A percentile compares a stretch with the other conserved stretches of the same genome.
Conservation (phyloP, 2,329 filamentous ascomycete species). For the Xylariaceae sp. region DNA sequence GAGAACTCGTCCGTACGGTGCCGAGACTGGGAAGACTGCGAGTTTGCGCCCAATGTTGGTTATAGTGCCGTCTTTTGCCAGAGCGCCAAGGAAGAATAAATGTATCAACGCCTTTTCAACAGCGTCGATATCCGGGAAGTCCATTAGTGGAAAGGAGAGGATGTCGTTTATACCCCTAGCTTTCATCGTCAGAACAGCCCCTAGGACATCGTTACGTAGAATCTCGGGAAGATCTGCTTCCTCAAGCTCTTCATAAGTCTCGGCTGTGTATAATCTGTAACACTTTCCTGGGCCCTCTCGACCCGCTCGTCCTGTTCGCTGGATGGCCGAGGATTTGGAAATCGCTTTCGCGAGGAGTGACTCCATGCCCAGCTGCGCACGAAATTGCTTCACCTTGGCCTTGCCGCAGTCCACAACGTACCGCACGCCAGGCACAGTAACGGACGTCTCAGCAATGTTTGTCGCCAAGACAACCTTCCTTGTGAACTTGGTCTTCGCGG, state of each 20-base stretch:
- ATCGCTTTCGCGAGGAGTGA: slow-evolving; percentile 88
- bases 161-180: slow-evolving; percentile 83
- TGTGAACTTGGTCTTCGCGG: slow-evolving; percentile 66
- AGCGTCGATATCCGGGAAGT: slow-evolving; percentile 72
- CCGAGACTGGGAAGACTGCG: slow-evolving; percentile 78
- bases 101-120: slow-evolving; percentile 81
- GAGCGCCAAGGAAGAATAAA: slow-evolving; percentile 73
- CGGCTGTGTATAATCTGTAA: slow-evolving; percentile 82
- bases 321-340: slow-evolving; percentile 88
- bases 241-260: slow-evolving; percentile 66
- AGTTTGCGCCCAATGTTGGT: slow-evolving; percentile 73
- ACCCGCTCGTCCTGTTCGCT: slow-evolving; percentile 86
- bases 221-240: slow-evolving; percentile 85
- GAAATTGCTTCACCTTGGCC: slow-evolving; percentile 90
- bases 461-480: slow-evolving; percentile 90
- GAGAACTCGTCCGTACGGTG: slow-evolving; percentile 76
- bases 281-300: slow-evolving; percentile 90
- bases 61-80: slow-evolving; percentile 70
- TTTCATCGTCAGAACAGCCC: slow-evolving; percentile 89
- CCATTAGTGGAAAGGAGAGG: slow-evolving; percentile 79
- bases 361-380: slow-evolving; percentile 79
- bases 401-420: slow-evolving; percentile 93
- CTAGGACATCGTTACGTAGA: slow-evolving; percentile 80
- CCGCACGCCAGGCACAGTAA: slow-evolving; percentile 89
- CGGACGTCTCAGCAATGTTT: slow-evolving; percentile 98